Evolutionary conservation across 345 rosid species (phyloP), one percentile per base, ranked within the genome.

Genomic region (Syzygium oleosum): DNA sequence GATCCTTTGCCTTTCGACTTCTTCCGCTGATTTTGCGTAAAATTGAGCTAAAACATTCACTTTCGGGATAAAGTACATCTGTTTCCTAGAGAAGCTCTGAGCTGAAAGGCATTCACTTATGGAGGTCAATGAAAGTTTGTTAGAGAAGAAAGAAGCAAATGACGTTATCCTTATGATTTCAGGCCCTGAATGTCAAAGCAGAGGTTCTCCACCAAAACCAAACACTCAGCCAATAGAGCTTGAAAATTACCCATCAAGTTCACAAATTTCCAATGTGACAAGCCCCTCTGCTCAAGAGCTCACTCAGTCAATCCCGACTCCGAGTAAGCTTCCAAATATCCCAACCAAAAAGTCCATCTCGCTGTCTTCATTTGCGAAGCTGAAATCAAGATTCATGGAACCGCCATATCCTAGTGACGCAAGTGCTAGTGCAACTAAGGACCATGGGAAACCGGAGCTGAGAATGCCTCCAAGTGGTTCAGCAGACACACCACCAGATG

Each of bases 401-500:
- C 85, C 85, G 2, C 11, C 12, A 9, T 34, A 13, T 22, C 85
- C 52, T 25, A 49, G 56, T 52, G 84, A 46, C 31, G 59, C 23
- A 9, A 73, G 85, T 49, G 86, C 49, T 38, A 51, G 84, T 53
- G 85, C 87, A 84, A 88, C 77, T 14, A 0, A 58, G 29, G 65
- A 1, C 65, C 0, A 14, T 2, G 21, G 88, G 9, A 89, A 84
- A 84, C 90, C 93, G 6, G 78, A 31, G 25, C 92, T 89, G 29
- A 25, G 89, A 52, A 93, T 89, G 34, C 92, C 94, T 2, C 91
- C 65, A 68, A 87, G 14, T 5, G 0, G 3, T 29, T 29, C 93
- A 3, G 93, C 93, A n/a, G n/a, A n/a, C 38, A 87, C 89, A 53
- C 56, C 90, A 22, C 89, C 89, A 2, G 61, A 13, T 56, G 89